Base-by-base conservation (phyloP, 768 basidiomycete species). In the Porpolomopsis calyptriformis region DNA sequence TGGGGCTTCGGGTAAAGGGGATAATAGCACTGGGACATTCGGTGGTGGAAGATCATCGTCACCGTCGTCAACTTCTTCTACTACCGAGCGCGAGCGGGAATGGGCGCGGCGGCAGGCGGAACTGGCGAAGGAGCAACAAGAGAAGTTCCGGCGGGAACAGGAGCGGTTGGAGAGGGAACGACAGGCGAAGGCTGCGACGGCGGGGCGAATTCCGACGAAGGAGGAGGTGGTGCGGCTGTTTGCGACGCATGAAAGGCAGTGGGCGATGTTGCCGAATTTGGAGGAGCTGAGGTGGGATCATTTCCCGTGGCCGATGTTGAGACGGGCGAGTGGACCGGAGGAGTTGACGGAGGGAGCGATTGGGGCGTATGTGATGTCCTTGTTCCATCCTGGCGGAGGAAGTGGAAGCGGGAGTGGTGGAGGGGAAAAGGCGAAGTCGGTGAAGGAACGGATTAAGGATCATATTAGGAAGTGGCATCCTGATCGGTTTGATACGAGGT, bases 391-490 rank as follows among this genome's bases (percentile, higher is more conserved):
- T 1, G 67, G n/a, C n/a, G n/a, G n/a, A n/a, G n/a, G n/a, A n/a
- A n/a, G n/a, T n/a, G n/a, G n/a, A n/a, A n/a, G n/a, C n/a, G n/a
- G n/a, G n/a, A n/a, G n/a, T n/a, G n/a, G n/a, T n/a, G n/a, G n/a
- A n/a, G n/a, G 68, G 46, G 77, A 78, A 23, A 73, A 69, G 55
- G 52, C 68, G 41, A 76, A 72, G 60, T 65, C 66, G 39, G 54
- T 68, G 41, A 84, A 82, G 64, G 85, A 87, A 53, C 77, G 83
- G 11, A 70, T 86, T 52, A 84, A 78, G 66, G 85, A 87, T 49
- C 76, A 79, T 45, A 71, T 89, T 53, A 73, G 75, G 60, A 65
- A 72, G 52, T 89, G 85, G 85, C 85, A 89, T 61, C 85, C 86
- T 3, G 86, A 89, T 62, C 77, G 82, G 26, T 88, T 89, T 56